Percentiles rank a stretch among this genome's conserved stretches.
These are phyloP conservation scores for Thymus mandschuricus DNA, from an alignment of 257 asterid genomes.

Conservation along the genomic window DNA sequence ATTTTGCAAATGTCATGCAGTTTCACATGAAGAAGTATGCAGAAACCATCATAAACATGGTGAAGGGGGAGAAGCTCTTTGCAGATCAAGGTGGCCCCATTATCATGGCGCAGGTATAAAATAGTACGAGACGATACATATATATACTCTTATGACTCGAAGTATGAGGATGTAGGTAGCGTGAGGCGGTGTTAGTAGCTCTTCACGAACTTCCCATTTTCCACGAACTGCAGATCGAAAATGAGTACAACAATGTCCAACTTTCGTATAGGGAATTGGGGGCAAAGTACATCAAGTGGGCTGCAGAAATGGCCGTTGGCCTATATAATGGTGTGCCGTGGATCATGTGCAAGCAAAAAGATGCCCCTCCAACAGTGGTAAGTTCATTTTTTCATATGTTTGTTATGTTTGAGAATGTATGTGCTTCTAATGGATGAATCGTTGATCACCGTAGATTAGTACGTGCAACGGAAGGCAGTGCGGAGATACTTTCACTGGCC, in stretches of 20 bases:
- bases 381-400: conserved; percentile 14
- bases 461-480: conserved; percentile 96
- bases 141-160: no score
- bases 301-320: conserved; percentile 74
- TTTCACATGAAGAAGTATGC: conserved; percentile 65
- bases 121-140: no score
- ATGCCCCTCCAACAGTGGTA: conserved; percentile 73
- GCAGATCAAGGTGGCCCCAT: conserved; percentile 98
- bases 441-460: conserved; percentile 52
- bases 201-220: not conserved
- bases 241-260: conserved; percentile 83
- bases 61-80: conserved; percentile 70
- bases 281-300: conserved; percentile 71
- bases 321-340: conserved; percentile 70
- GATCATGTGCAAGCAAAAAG: conserved; percentile 96
- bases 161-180: not conserved
- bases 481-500: conserved; percentile 83
- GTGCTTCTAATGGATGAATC: not conserved
- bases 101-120: conserved; percentile 77
- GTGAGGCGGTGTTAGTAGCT: not conserved
- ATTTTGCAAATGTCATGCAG: conserved; percentile 54
- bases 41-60: conserved; percentile 57
- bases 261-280: conserved; percentile 73
- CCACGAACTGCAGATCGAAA: conserved; percentile 60
- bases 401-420: not conserved